These are phyloP conservation scores for Coemansia javaensis DNA, from an alignment of 192 early-diverging fungal species.

Conservation along the genomic window DNA sequence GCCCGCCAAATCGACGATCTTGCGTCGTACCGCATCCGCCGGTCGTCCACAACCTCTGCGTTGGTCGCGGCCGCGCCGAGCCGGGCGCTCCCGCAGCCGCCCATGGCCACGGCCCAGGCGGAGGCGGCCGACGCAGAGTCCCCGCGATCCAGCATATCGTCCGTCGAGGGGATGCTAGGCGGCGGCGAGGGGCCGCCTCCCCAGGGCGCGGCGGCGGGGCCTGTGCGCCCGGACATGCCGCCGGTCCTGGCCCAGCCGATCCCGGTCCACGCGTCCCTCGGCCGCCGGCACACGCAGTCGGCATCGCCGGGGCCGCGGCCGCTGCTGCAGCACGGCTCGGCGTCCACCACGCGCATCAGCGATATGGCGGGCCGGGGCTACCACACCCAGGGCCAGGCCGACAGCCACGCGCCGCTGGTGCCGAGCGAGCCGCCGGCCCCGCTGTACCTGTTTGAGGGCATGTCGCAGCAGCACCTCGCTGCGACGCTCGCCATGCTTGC, in stretches of 20 bases:
- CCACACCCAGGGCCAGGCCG: no score
- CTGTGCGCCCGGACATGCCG: no score
- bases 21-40: constrained; percentile 24
- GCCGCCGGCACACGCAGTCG: constrained; percentile 32
- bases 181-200: neutral
- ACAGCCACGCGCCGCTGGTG: constrained; percentile 15
- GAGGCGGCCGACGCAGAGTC: neutral
- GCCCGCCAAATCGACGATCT: constrained; percentile 19
- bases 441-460: constrained; percentile 38
- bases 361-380: constrained; percentile 10
- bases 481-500: constrained; percentile 40
- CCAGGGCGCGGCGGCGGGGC: no score
- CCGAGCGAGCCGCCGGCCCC: constrained; percentile 47
- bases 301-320: constrained; percentile 9
- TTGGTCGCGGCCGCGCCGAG: neutral
- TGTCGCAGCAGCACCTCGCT: constrained; percentile 36
- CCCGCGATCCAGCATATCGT: constrained; percentile 4
- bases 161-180: constrained; percentile 6
- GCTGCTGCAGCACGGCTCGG: neutral
- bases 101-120: neutral
- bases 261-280: constrained; percentile 6
- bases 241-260: constrained; percentile 17
- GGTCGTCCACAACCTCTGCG: constrained; percentile 19
- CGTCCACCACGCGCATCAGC: constrained; percentile 11
- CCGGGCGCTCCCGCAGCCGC: neutral